phyloP scores from a whole-genome alignment of 208 protist species.

The Blastocrithidia nonstop region DNA sequence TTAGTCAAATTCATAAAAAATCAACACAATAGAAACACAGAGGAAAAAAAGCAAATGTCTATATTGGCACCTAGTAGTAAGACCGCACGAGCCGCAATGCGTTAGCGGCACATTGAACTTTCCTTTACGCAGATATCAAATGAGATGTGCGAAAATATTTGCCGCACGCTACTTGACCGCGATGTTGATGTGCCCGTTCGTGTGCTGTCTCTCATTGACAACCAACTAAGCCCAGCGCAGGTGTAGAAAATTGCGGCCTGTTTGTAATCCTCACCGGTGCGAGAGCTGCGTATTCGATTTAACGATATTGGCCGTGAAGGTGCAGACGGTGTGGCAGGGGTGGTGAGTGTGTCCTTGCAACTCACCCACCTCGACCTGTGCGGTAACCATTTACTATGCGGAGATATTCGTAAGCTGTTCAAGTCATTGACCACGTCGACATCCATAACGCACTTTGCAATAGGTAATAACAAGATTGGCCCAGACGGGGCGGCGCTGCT shows the following conservation, averaged over 20 bases:
- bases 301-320: constrained; percentile 84
- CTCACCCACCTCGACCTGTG: constrained; percentile 61
- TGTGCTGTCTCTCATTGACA: constrained; percentile 65
- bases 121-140: constrained; percentile 39
- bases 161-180: constrained; percentile 23
- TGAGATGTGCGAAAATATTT: constrained; percentile 42
- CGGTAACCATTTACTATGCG: constrained; percentile 50
- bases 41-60: not conserved
- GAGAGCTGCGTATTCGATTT: constrained; percentile 61
- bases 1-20: not conserved
- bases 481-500: constrained; percentile 56
- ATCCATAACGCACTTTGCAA: constrained; percentile 30
- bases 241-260: constrained; percentile 38
- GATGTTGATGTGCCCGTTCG: constrained; percentile 33
- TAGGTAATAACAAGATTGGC: constrained; percentile 66
- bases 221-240: constrained; percentile 53
- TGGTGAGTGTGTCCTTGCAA: constrained; percentile 58
- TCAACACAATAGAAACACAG: not conserved
- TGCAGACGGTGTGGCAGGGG: constrained; percentile 65
- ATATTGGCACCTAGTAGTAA: not conserved
- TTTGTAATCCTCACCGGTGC: constrained; percentile 45
- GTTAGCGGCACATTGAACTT: constrained; percentile 25
- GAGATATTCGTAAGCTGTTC: constrained; percentile 55
- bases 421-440: constrained; percentile 56
- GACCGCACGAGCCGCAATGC: not conserved